A percentile compares a stretch with the other conserved stretches of the same genome.
These are phyloP conservation scores for Brachypodium distachyon DNA, from an alignment of 202 grass and related monocot genomes.

Conservation along the genomic window DNA sequence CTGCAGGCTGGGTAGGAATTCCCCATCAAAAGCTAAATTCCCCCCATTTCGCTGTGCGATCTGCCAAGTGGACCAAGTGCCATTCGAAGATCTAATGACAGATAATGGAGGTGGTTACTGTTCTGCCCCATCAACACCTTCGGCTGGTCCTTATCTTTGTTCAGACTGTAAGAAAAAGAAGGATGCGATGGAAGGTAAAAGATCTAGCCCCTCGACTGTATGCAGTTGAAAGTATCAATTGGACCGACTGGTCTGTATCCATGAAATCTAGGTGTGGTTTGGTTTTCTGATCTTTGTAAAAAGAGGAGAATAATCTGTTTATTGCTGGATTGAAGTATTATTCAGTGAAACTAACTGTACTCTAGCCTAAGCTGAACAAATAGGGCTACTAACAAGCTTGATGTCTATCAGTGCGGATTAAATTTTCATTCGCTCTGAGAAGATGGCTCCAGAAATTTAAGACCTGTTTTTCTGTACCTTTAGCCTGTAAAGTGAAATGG, in stretches of 20 bases:
- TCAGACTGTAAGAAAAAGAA: conserved; percentile 80
- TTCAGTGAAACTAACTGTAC: conserved; percentile 39
- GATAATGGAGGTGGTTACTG: conserved; percentile 32
- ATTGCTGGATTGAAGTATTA: conserved; percentile 19
- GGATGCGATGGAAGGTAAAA: conserved; percentile 93
- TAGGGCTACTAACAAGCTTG: conserved; percentile 19
- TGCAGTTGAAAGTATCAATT: conserved; percentile 35
- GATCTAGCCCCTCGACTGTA: conserved; percentile 30
- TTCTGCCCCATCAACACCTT: conserved; percentile 40
- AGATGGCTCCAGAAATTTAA: conserved; percentile 12
- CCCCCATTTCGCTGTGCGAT: conserved; percentile 67
- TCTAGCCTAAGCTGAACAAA: conserved; percentile 24
- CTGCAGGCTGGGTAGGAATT: conserved; percentile 55
- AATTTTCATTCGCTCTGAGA: conserved; percentile 18
- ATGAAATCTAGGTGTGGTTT: conserved; percentile 33
- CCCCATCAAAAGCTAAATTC: conserved; percentile 48
- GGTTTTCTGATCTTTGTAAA: conserved; percentile 53
- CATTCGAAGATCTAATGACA: conserved; percentile 40
- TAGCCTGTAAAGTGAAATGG: conserved; percentile 18
- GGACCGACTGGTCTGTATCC: background rate
- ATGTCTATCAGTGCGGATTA: background rate
- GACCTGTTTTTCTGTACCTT: conserved; percentile 15
- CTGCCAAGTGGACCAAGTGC: conserved; percentile 68
- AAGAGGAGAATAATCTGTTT: conserved; percentile 37
- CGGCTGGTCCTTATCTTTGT: conserved; percentile 67